Percentiles rank a stretch among this genome's conserved stretches.
These are phyloP conservation scores for Melaleuca alternifolia DNA, from an alignment of 345 rosid genomes.

Conservation along the genomic window DNA sequence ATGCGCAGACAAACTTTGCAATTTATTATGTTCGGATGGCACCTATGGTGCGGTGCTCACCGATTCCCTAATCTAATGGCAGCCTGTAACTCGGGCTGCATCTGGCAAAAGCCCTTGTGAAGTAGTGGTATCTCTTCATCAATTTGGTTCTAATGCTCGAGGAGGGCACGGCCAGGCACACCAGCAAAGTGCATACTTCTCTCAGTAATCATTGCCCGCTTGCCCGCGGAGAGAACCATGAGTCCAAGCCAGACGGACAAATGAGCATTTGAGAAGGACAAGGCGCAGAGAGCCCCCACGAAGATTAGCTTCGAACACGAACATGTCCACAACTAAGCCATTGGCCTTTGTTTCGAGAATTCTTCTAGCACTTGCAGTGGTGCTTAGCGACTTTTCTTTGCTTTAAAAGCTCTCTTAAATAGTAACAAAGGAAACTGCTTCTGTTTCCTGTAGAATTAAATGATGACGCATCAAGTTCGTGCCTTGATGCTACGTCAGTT, in stretches of 20 bases:
- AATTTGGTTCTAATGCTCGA: neutral
- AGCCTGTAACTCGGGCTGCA: neutral
- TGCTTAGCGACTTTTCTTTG: neutral
- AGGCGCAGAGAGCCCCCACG: neutral
- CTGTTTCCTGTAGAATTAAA: neutral
- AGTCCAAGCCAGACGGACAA: neutral
- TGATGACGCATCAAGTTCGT: neutral
- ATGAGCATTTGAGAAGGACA: neutral
- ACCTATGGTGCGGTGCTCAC: neutral
- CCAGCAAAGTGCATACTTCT: neutral
- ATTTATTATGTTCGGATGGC: neutral
- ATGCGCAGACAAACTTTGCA: neutral
- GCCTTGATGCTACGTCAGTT: no score
- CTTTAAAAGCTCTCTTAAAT: neutral
- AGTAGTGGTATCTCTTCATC: neutral
- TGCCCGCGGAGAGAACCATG: neutral
- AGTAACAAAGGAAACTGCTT: neutral
- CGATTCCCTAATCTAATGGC: neutral
- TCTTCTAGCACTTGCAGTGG: neutral
- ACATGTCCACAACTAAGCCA: neutral
- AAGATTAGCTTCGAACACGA: neutral
- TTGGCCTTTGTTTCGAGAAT: neutral
- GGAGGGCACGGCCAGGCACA: neutral
- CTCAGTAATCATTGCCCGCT: neutral
- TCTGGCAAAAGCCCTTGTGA: neutral